These are phyloP conservation scores for Wickerhamomyces strasburgensis DNA, from an alignment of 805 yeast genomes.

Conservation along the genomic window DNA sequence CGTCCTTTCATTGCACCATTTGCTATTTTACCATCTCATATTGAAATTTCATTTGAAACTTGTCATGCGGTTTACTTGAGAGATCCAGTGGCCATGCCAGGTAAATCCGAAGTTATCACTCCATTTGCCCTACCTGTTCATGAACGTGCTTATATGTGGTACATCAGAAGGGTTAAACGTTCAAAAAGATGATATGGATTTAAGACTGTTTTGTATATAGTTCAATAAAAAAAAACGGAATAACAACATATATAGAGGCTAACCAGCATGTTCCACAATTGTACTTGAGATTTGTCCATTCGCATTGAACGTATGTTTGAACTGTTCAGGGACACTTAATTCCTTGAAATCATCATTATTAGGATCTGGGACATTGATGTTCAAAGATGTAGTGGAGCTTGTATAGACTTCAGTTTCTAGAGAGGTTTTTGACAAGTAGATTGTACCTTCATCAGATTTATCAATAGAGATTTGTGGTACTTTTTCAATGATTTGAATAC, in stretches of 20 bases:
- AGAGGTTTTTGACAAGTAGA: conserved; percentile 72
- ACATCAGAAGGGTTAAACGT: conserved; percentile 62
- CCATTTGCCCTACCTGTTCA: conserved; percentile 81
- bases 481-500: conserved; percentile 76
- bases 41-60: conserved; percentile 84
- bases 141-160: conserved; percentile 93
- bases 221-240: background rate
- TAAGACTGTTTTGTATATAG: conserved; percentile 14
- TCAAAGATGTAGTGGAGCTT: conserved; percentile 78
- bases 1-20: conserved; percentile 91
- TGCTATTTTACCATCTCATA: conserved; percentile 86
- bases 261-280: conserved; percentile 82
- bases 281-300: conserved; percentile 59
- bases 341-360: conserved; percentile 74
- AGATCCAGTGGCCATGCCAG: conserved; percentile 96
- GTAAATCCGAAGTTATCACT: conserved; percentile 90
- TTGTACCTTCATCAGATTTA: conserved; percentile 79
- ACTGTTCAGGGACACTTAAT: conserved; percentile 86
- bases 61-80: conserved; percentile 96
- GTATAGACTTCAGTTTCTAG: conserved; percentile 75
- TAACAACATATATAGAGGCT: conserved; percentile 9
- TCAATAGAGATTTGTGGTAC: conserved; percentile 85
- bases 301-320: conserved; percentile 60
- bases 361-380: conserved; percentile 73
- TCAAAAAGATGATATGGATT: conserved; percentile 12